Conservation (phyloP, 441 rosid species). For the Croton laevigatus region DNA sequence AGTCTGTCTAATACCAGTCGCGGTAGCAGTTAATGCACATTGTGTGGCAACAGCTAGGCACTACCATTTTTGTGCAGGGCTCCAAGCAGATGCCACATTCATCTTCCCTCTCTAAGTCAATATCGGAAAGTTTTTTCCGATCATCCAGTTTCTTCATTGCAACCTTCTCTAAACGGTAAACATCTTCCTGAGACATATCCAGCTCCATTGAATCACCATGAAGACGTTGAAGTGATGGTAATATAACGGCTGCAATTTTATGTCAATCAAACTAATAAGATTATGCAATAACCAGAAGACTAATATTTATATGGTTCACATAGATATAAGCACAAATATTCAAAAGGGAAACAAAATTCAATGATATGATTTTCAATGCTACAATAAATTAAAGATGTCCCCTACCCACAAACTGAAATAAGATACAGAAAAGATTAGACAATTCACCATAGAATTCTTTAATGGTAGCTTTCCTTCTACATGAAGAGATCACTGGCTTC, state of each 20-base stretch:
- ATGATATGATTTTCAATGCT: not conserved
- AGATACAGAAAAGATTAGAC: not conserved
- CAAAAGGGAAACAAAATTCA: not conserved
- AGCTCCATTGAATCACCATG: slow-evolving; percentile 47
- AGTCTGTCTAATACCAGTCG: slow-evolving; percentile 48
- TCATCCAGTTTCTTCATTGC: slow-evolving; percentile 30
- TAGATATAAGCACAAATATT: not conserved
- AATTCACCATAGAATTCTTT: slow-evolving; percentile 74
- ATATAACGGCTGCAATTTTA: slow-evolving; percentile 55
- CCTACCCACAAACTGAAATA: not conserved
- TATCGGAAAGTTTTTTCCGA: slow-evolving; percentile 23
- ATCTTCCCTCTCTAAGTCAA: slow-evolving; percentile 72
- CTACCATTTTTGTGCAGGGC: slow-evolving; percentile 83
- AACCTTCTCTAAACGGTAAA: slow-evolving; percentile 28
- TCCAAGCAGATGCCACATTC: slow-evolving; percentile 93
- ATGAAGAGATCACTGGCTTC: slow-evolving; percentile 35
- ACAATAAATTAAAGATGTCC: not conserved
- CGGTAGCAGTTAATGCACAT: slow-evolving; percentile 93
- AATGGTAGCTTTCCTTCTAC: slow-evolving; percentile 66
- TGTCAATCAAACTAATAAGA: slow-evolving; percentile 4
- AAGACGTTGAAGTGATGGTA: slow-evolving; percentile 77
- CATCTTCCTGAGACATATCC: slow-evolving; percentile 23
- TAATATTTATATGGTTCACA: not conserved
- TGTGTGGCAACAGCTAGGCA: slow-evolving; percentile 83
- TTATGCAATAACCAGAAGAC: slow-evolving; percentile 4